Evolutionary conservation across 1,284 basidiomycete genomes (phyloP).

Genomic region (Sparassis latifolia): DNA sequence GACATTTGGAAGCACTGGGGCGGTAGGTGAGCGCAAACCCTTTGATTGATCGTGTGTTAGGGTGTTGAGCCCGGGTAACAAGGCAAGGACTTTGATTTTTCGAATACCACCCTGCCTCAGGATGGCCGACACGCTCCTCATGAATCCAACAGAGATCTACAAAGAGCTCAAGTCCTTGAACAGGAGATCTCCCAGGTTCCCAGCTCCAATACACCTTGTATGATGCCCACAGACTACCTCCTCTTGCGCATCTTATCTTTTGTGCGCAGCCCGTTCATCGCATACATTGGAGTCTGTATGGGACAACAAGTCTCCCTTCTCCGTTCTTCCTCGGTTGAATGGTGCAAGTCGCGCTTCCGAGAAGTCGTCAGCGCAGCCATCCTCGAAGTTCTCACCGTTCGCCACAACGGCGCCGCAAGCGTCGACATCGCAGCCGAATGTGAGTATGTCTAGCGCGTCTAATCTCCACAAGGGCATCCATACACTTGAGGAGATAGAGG

Average conservation of each 20-base stretch:
- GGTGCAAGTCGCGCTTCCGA: constrained; percentile 35
- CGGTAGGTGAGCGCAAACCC: constrained; percentile 51
- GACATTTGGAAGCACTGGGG: constrained; percentile 78
- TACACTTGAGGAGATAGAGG: constrained; percentile 91
- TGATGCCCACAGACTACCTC: constrained; percentile 20
- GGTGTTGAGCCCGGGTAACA: constrained; percentile 26
- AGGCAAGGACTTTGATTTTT: constrained; percentile 92
- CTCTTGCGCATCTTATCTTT: constrained; percentile 27
- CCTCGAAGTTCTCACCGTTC: constrained; percentile 16
- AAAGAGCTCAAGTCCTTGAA: constrained; percentile 4
- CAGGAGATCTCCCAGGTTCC: constrained; percentile 11
- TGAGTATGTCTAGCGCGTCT: constrained; percentile 17
- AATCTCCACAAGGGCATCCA: constrained; percentile 41
- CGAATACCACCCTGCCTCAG: constrained; percentile 36
- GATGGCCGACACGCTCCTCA: constrained; percentile 6
- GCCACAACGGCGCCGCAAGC: constrained; percentile 4
- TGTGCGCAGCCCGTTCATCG: constrained; percentile 28
- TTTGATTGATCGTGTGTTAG: neutral
- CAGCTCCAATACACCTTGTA: constrained; percentile 25
- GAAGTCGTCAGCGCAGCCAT: constrained; percentile 20
- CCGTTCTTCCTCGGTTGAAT: constrained; percentile 53
- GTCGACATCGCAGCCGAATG: constrained; percentile 10
- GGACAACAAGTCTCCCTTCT: constrained; percentile 74
- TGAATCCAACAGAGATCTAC: neutral
- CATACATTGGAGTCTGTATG: constrained; percentile 67